A percentile compares a stretch with the other conserved stretches of the same genome.
phyloP scores from a whole-genome alignment of 2,329 filamentous ascomycete species.

The Apiospora koreana region DNA sequence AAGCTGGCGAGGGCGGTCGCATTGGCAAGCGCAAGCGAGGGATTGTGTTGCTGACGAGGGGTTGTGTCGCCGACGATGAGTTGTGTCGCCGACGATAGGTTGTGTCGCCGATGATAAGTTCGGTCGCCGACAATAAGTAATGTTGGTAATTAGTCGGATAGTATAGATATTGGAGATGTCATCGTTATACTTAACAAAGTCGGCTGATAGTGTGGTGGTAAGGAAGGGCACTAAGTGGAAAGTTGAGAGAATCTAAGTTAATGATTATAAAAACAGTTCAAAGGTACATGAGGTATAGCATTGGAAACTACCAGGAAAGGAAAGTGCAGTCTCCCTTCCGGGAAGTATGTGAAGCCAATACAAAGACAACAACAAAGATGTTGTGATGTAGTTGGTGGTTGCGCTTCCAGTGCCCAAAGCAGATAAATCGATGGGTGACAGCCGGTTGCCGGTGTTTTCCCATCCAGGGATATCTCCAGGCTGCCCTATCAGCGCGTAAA shows the following conservation, averaged over 20 bases:
- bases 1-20: not conserved
- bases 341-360: constrained; percentile 1
- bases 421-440: not conserved
- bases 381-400: not conserved
- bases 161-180: not conserved
- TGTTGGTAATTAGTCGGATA: too few relatives aligned
- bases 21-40: not conserved
- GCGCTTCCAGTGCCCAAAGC: not conserved
- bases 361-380: not conserved
- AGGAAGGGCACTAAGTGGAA: not conserved
- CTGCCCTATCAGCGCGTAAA: constrained; percentile 11
- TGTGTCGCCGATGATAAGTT: not conserved
- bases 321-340: not conserved
- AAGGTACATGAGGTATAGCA: not conserved
- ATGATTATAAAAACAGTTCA: not conserved
- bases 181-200: not conserved
- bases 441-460: constrained; percentile 8
- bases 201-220: not conserved
- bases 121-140: not conserved
- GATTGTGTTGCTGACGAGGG: not conserved
- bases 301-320: not conserved
- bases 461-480: not conserved
- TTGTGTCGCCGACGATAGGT: not conserved
- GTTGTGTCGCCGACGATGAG: not conserved
- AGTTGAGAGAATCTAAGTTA: not conserved